phyloP scores from a whole-genome alignment of 2,329 filamentous ascomycete species.

The Fusarium gaditjirri region DNA sequence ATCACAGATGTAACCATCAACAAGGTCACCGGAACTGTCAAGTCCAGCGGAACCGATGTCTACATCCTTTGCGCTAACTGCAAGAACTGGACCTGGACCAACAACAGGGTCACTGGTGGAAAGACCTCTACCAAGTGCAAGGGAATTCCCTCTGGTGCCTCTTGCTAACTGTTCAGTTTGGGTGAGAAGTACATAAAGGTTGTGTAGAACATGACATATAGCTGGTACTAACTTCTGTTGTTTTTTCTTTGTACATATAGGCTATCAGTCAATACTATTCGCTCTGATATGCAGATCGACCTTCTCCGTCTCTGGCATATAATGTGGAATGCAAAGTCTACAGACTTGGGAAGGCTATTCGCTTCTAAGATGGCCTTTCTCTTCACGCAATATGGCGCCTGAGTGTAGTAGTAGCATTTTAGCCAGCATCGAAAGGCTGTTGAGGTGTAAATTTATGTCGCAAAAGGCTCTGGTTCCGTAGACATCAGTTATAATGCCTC shows the following conservation, averaged over 20 bases:
- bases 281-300: not conserved
- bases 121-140: slow-evolving; percentile 49
- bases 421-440: not conserved
- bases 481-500: not conserved
- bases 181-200: not conserved
- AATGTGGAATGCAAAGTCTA: not conserved
- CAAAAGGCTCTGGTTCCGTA: not conserved
- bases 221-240: not conserved
- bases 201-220: not conserved
- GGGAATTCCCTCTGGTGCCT: slow-evolving; percentile 42
- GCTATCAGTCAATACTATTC: not conserved
- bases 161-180: slow-evolving; percentile 20
- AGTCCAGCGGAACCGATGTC: slow-evolving; percentile 53
- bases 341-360: not conserved
- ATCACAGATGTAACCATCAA: slow-evolving; percentile 61
- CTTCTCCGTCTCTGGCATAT: accelerated
- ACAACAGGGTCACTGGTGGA: slow-evolving; percentile 62
- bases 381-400: not conserved
- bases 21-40: slow-evolving; percentile 57
- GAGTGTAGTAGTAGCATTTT: too few relatives aligned
- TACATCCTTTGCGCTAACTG: slow-evolving; percentile 65
- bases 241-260: not conserved
- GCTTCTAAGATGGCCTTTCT: not conserved
- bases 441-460: not conserved
- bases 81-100: slow-evolving; percentile 63